Base-by-base conservation (phyloP, 495 filamentous ascomycete species). In the Penicillium cosmopolitanum region DNA sequence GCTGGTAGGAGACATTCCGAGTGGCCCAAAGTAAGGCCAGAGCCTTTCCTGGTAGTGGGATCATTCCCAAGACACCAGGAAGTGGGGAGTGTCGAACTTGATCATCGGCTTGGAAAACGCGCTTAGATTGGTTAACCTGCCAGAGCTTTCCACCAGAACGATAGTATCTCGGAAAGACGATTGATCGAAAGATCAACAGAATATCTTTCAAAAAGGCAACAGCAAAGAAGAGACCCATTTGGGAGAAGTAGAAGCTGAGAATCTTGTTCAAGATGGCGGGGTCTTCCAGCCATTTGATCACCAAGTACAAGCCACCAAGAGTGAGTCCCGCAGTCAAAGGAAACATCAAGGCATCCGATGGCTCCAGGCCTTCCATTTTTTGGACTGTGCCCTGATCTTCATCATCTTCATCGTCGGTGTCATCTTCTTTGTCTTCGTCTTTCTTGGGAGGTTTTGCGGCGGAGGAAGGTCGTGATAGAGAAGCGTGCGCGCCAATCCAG, bases 281-380 rank as follows among this genome's bases (percentile, higher is more conserved):
- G 65, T 96, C 90, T 62, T 95, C 82, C 25, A 96, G 81, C 82
- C 88, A 96, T 66, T 96, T 91, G 69, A 98, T 92, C 53, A 97
- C 79, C 66, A 93, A 85, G 74, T 97, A 98, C 12, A 98, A 80
- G 0, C 85, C 87, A 31, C 87, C 80, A 10, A 98, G 84, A 0
- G 87, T 84, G 2, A 75, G 58, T 5, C 87, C 95, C 9, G 92
- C 94, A 35, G 90, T 74, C n/a, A 97, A 62, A 8, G 95, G 95
- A 51, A 97, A 89, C 72, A 95, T 77, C 62, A 98, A 80, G 34
- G 92, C 95, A 75, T 98, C 95, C 0, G 84, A 87, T 3, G 91
- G 88, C 18, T 80, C 77, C 34, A 98, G 73, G 2, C 89, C 90
- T 61, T 97, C 92, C 73, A 91, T 85, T 52, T 83, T 84, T 55